Percentiles rank a stretch among this genome's conserved stretches.
phyloP scores from a whole-genome alignment of 2,329 filamentous ascomycete genomes.

The Cyclaneusma minus region DNA sequence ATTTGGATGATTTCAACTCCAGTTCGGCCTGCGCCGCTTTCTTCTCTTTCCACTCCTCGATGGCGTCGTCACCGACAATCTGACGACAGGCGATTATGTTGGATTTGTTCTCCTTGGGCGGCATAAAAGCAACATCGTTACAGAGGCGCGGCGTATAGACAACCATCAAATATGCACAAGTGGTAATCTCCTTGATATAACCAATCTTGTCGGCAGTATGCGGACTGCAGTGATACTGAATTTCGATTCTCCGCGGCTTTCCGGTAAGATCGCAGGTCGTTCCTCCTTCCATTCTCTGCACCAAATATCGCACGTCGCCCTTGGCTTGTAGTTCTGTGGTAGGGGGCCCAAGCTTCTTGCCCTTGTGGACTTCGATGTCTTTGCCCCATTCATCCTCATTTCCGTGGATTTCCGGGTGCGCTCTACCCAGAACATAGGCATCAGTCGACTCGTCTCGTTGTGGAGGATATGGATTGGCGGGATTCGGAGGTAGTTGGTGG shows the following conservation, averaged over 20 bases:
- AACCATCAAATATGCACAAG: constrained; percentile 60
- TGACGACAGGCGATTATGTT: constrained; percentile 46
- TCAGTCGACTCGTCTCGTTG: constrained; percentile 47
- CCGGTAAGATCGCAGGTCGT: constrained; percentile 57
- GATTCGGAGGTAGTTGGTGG: constrained; percentile 48
- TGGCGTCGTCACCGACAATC: constrained; percentile 31
- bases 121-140: constrained; percentile 58
- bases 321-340: constrained; percentile 41
- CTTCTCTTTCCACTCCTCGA: constrained; percentile 18
- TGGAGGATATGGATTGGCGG: constrained; percentile 45
- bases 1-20: constrained; percentile 19
- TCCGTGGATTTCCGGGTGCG: constrained; percentile 11
- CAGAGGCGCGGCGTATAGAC: constrained; percentile 61
- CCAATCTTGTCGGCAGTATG: constrained; percentile 47
- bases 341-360: constrained; percentile 12
- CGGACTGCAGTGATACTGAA: constrained; percentile 46
- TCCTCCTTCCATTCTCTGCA: constrained; percentile 49
- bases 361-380: constrained; percentile 11
- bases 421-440: constrained; percentile 47
- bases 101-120: constrained; percentile 47
- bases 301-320: constrained; percentile 52
- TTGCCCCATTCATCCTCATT: constrained; percentile 18
- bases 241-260: constrained; percentile 50
- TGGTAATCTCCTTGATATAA: constrained; percentile 58
- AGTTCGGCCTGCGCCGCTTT: constrained; percentile 19